Base-by-base conservation (phyloP, 2,329 filamentous ascomycete genomes). In the Fonsecaea monophora region DNA sequence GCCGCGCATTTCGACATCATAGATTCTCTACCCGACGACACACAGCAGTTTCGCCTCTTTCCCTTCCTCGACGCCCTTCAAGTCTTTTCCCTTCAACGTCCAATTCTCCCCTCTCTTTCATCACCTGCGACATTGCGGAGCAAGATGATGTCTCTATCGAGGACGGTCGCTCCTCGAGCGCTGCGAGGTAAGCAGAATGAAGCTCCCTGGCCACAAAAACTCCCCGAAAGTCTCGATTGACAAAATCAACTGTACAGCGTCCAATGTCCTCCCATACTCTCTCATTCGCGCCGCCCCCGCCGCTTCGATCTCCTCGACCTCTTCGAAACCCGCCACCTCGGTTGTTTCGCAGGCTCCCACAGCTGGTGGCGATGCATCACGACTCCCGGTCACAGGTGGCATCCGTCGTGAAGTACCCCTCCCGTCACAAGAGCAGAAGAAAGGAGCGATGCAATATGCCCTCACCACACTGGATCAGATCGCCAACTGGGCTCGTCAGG, bases 401-500 rank as follows among this genome's bases (percentile, higher is more conserved):
- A 70, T 78, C 50, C 79, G 82, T 66, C 78, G 75, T 70, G 82
- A 84, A 75, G 80, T 83, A 25, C 81, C 80, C 66, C 73, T 84
- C 62, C 78, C 81, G 10, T 83, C 81, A 58, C 82, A 83, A 75
- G 81, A 83, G 73, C 80, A 81, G 74, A 82, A 82, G 67, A 77
- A 82, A 75, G 82, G 82, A 65, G 81, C 79, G 15, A 82, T 83
- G 81, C 82, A 84, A 81, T 84, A 81, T 78, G 82, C 82, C 65
- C 74, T 84, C 25, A 73, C 72, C 13, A 73, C 72, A 53, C 65
- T 73, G 75, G 92, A 96, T 77, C 85, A 90, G 75, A 85, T 95
- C 70, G 82, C 90, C 79, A 94, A 94, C 82, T 96, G 92, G 92
- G 90, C 88, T 42, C 89, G 92, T 59, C 91, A 95, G 81, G 87